Evolutionary conservation across 805 yeast species (phyloP).

Genomic region (Helenozyma baotianmanensis): DNA sequence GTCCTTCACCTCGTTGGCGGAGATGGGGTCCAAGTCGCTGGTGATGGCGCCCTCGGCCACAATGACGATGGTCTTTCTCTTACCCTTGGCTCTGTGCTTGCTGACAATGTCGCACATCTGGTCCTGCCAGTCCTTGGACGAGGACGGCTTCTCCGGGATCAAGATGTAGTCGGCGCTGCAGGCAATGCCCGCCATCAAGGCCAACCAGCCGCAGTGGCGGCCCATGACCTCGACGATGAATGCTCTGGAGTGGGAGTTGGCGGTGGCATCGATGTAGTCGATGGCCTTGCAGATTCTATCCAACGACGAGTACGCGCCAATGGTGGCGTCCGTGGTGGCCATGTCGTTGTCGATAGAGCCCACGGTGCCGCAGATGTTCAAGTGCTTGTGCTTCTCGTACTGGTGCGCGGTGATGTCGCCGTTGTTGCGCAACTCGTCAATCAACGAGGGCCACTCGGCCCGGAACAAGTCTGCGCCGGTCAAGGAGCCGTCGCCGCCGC

Average conservation of each 20-base stretch:
- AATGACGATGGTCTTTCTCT: conserved; percentile 72
- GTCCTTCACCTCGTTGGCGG: conserved; percentile 59
- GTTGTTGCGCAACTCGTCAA: conserved; percentile 48
- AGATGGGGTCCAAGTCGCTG: conserved; percentile 61
- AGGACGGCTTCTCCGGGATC: conserved; percentile 76
- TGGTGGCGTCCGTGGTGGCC: conserved; percentile 81
- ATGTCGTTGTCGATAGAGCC: conserved; percentile 85
- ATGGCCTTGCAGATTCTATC: conserved; percentile 71
- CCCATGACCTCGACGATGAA: conserved; percentile 88
- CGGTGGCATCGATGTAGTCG: conserved; percentile 82
- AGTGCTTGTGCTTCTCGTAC: conserved; percentile 45
- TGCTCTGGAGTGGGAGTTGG: conserved; percentile 77
- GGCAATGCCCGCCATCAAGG: conserved; percentile 73
- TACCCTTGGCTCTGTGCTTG: conserved; percentile 66
- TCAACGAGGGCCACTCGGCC: conserved; percentile 70
- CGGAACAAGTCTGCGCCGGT: conserved; percentile 80
- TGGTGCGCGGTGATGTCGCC: conserved; percentile 45
- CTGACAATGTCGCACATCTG: conserved; percentile 60
- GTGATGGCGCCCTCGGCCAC: conserved; percentile 85
- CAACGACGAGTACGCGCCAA: conserved; percentile 75
- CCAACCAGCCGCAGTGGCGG: conserved; percentile 87
- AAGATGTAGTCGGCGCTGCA: conserved; percentile 78
- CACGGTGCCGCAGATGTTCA: conserved; percentile 70
- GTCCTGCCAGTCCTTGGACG: conserved; percentile 57
- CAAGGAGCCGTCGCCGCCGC: conserved; percentile 82